phyloP scores from a whole-genome alignment of 805 yeast genomes.

The Suhomyces xylopsoci region DNA sequence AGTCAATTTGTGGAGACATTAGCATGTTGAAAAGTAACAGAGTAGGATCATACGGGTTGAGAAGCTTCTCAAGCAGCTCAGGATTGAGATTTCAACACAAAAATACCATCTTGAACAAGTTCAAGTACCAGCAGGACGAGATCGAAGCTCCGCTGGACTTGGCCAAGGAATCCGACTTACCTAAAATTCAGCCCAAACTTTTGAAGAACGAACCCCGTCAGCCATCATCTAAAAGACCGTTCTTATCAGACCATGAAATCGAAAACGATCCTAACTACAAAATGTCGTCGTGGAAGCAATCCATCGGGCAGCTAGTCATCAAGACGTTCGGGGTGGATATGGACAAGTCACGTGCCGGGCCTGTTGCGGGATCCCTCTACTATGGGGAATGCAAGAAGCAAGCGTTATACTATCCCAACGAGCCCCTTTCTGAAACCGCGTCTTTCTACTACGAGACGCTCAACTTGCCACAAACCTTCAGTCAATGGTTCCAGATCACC shows the following conservation, averaged over 20 bases:
- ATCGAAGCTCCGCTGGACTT: conserved; percentile 30
- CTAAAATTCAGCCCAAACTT: conserved; percentile 34
- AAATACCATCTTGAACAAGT: conserved; percentile 16
- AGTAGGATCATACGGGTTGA: neutral
- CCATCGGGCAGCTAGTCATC: conserved; percentile 64
- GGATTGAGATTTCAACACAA: conserved; percentile 8
- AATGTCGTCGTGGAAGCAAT: conserved; percentile 36
- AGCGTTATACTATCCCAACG: conserved; percentile 74
- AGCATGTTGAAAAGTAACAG: neutral
- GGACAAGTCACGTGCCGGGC: conserved; percentile 91
- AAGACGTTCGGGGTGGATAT: conserved; percentile 71
- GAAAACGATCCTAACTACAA: conserved; percentile 35
- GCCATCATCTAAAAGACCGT: conserved; percentile 34
- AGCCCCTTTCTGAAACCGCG: conserved; percentile 69
- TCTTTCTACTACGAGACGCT: conserved; percentile 82
- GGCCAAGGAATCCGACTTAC: conserved; percentile 40
- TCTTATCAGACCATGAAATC: conserved; percentile 36
- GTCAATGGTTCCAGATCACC: conserved; percentile 96
- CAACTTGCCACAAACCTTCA: conserved; percentile 78
- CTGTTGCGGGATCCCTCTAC: conserved; percentile 87
- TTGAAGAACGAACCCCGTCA: conserved; percentile 34
- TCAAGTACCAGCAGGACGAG: conserved; percentile 14
- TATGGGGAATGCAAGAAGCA: conserved; percentile 85
- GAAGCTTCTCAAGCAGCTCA: neutral
- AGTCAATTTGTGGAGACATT: neutral